phyloP scores from a whole-genome alignment of 164 flowering plant species.

The Houttuynia cordata region DNA sequence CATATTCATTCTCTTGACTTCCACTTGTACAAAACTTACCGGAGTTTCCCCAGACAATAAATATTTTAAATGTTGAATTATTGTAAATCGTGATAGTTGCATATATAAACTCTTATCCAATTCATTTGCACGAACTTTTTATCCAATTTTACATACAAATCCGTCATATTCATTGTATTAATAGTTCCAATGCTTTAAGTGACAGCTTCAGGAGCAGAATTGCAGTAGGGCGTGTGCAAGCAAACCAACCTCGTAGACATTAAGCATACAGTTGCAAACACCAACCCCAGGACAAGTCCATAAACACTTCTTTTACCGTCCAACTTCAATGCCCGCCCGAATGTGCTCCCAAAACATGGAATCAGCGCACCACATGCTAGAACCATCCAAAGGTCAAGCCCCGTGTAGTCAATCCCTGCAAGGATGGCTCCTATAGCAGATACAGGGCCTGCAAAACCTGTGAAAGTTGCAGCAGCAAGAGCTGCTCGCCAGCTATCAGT shows the following conservation, averaged over 20 bases:
- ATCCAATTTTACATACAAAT: too few relatives aligned
- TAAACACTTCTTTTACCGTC: slow-evolving; percentile 37
- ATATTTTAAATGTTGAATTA: too few relatives aligned
- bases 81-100: too few relatives aligned
- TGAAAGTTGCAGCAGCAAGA: slow-evolving; percentile 60
- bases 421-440: slow-evolving; percentile 88
- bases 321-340: slow-evolving; percentile 43
- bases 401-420: slow-evolving; percentile 78
- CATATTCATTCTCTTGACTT: too few relatives aligned
- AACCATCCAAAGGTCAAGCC: slow-evolving; percentile 78
- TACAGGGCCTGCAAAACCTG: slow-evolving; percentile 71
- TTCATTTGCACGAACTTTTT: too few relatives aligned
- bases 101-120: too few relatives aligned
- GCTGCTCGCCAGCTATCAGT: slow-evolving; percentile 85
- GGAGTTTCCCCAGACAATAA: too few relatives aligned
- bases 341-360: slow-evolving; percentile 50
- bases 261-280: slow-evolving; percentile 53
- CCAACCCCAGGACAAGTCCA: slow-evolving; percentile 54
- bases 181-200: slow-evolving; percentile 20
- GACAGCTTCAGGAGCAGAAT: slow-evolving; percentile 95
- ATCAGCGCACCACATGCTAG: slow-evolving; percentile 80
- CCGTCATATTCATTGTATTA: too few relatives aligned
- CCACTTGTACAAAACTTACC: too few relatives aligned
- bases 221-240: slow-evolving; percentile 87
- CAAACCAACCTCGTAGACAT: slow-evolving; percentile 71